Base-by-base conservation (phyloP, 306 rosid species). In the Ziziphus jujuba region DNA sequence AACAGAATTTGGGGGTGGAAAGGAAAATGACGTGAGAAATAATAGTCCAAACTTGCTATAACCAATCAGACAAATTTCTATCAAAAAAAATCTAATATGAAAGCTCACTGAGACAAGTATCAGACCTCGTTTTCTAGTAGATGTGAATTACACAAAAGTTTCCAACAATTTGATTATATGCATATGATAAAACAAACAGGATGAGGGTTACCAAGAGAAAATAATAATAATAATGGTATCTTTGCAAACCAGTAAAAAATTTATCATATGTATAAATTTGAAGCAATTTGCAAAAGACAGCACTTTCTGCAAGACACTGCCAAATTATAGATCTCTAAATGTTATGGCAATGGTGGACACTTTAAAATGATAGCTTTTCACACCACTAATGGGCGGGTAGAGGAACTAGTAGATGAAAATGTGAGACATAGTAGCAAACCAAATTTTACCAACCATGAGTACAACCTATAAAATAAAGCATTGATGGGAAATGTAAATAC, bases 401-500 rank as follows among this genome's bases (percentile, higher is more conserved):
- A n/a, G 60, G 48, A 3, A 6, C 11, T 28, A 19, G 6, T 33
- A 49, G n/a, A 45, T 7, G 10, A 3, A 45, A 45, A 10, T 45
- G 50, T 45, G 50, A n/a, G n/a, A 45, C 50, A 45, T 6, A 9
- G 11, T 33, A 13, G n/a, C 20, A 54, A 67, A 9, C 33, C 21
- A 43, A 20, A 17, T 21, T 61, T 20, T 50, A 21, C 62, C 12
- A 44, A 34, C 22, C 23, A 35, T 10, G 40, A 70, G 10, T 3
- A 23, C 34, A 35, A 22, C 28, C 53, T n/a, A 59, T 25, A 4
- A 65, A 40, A 53, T 61, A 36, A 28, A 61, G 53, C 59, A 53
- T 60, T 45, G 67, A 33, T 48, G 58, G 21, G 24, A 47, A 75
- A 74, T 28, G 49, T 54, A 48, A 65, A 38, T 85, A 93, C 99